A percentile compares a stretch with the other conserved stretches of the same genome.
These are phyloP conservation scores for Rhodotorula babjevae DNA, from an alignment of 768 basidiomycete species.

Conservation along the genomic window DNA sequence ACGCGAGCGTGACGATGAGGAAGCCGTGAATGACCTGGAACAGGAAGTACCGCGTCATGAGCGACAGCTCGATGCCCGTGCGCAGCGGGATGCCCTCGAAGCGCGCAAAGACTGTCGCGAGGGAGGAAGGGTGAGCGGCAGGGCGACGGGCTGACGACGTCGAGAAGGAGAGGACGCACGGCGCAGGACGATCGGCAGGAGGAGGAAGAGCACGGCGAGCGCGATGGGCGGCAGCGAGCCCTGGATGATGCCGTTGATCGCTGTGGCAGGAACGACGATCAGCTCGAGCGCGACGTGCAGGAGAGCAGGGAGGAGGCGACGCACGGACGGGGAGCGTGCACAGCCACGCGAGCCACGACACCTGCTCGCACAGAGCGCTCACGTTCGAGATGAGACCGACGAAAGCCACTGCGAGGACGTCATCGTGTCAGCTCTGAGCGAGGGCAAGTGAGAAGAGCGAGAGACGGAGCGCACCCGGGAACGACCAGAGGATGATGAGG, in stretches of 20 bases:
- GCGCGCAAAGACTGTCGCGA: conserved; percentile 59
- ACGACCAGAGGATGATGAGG: conserved; percentile 79
- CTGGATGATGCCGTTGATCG: conserved; percentile 73
- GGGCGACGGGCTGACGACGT: not conserved
- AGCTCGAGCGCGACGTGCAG: not conserved
- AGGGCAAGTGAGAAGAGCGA: not conserved
- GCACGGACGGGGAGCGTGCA: conserved; percentile 58
- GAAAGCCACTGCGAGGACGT: conserved; percentile 54
- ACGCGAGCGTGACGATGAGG: conserved; percentile 77
- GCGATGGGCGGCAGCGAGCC: conserved; percentile 84
- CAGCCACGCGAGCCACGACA: conserved; percentile 76
- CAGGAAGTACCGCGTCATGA: conserved; percentile 87
- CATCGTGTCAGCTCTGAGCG: conserved; percentile 29
- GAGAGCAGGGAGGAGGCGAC: not conserved
- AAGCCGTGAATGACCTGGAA: conserved; percentile 89
- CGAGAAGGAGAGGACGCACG: conserved; percentile 46
- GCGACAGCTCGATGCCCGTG: conserved; percentile 74
- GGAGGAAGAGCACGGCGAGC: conserved; percentile 84
- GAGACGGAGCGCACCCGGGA: conserved; percentile 58
- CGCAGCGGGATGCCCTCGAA: conserved; percentile 87
- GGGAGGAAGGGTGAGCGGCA: not conserved
- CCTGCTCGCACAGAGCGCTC: conserved; percentile 59
- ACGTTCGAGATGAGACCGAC: conserved; percentile 84
- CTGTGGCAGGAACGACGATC: not conserved
- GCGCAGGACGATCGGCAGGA: conserved; percentile 76